Base-by-base conservation (phyloP, 192 early-diverging fungal genomes). In the Mortierella hygrophila region DNA sequence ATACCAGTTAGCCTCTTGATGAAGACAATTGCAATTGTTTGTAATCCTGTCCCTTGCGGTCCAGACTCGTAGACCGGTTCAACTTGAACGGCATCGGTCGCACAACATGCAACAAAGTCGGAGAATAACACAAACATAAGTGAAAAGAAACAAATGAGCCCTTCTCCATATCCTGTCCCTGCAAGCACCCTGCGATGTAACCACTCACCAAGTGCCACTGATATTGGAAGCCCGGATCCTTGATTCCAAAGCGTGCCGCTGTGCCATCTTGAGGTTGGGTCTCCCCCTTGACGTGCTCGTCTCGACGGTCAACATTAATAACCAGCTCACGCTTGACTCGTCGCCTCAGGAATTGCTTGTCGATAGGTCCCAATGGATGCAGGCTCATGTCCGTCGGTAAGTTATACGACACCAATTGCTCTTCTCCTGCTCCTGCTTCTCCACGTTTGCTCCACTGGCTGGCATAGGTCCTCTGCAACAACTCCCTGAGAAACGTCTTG, bases 161-260 rank as follows among this genome's bases (percentile, higher is more conserved):
- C 54, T 65, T 16, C 37, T 47, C 38, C 16, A 16, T 52, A 1
- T 52, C 49, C 49, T 52, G 49, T 71, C 55, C 70, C 23, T 47
- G 23, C 0, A 26, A 38, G 4, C 15, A 70, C 26, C 16, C 4
- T 23, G 49, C 16, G 32, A 6, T 44, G 60, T 32, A 65, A 35
- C 21, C 21, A 87, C 87, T 87, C 82, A 96, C 93, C 89, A 97
- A 87, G 91, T 97, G 95, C 96, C 96, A 97, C 81, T 97, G 96
- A 40, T 94, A 85, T 63, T 77, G 52, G 84, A 97, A 94, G 46
- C 92, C 94, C 42, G 95, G 95, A 87, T 97, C 96, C n/a, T 47
- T 49, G 41, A 97, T 95, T 40, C 77, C 83, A 41, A 96, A 87
- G 52, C 82, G 76, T 38, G 41, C 65, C 4, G 71, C 82, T 20